Evolutionary conservation across 306 rosid species (phyloP).

Genomic region (Malus sieversii): DNA sequence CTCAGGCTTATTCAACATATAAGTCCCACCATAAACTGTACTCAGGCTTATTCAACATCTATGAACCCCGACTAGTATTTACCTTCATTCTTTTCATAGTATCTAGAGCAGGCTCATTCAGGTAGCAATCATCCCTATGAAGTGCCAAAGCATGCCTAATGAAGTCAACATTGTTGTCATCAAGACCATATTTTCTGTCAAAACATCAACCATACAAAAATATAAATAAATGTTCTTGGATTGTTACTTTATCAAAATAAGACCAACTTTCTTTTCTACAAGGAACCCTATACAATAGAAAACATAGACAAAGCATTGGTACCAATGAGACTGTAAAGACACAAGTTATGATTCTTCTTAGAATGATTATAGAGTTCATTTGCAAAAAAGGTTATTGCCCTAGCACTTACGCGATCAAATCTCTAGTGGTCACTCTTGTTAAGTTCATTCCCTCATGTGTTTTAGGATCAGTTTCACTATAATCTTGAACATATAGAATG

Average conservation of each 20-base stretch:
- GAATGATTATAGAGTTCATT: neutral
- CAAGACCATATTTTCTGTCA: conserved; percentile 91
- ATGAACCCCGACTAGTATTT: conserved; percentile 12
- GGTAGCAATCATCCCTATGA: conserved; percentile 83
- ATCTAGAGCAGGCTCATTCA: conserved; percentile 81
- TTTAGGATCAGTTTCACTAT: conserved; percentile 67
- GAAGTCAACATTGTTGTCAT: conserved; percentile 78
- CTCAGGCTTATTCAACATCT: conserved; percentile 31
- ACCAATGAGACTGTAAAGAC: neutral
- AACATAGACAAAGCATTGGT: neutral
- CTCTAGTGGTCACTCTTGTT: conserved; percentile 73
- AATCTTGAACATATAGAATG: conserved; percentile 78
- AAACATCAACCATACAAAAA: conserved; percentile 21
- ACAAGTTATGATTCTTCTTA: neutral
- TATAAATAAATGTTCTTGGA: conserved; percentile 2
- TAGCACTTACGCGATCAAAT: conserved; percentile 62
- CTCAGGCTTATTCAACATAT: conserved; percentile 91
- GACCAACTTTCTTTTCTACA: neutral
- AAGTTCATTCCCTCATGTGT: conserved; percentile 88
- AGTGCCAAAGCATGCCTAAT: conserved; percentile 98
- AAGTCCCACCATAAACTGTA: conserved; percentile 97
- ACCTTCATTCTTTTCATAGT: conserved; percentile 97
- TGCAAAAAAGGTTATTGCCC: neutral
- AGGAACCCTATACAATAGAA: neutral
- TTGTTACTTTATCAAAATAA: neutral